Evolutionary conservation across 495 filamentous ascomycete species (phyloP).

Genomic region (Hyaloscypha hepaticicola): DNA sequence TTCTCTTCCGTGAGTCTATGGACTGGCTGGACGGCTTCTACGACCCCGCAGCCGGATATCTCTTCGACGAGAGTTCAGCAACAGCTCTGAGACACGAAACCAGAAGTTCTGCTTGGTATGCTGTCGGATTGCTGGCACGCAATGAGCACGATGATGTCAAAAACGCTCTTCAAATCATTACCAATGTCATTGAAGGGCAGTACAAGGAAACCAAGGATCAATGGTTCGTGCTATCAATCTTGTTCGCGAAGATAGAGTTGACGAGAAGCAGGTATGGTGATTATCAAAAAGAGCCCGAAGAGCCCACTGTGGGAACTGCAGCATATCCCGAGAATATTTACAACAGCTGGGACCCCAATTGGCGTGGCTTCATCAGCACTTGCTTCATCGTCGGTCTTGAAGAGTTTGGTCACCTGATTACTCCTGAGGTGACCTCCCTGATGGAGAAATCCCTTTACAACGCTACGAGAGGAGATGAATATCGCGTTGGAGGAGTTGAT

Average conservation of each 20-base stretch:
- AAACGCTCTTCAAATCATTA: constrained; percentile 39
- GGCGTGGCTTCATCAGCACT: constrained; percentile 44
- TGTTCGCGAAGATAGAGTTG: background rate
- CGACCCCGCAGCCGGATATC: constrained; percentile 29
- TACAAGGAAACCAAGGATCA: constrained; percentile 37
- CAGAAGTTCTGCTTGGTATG: constrained; percentile 42
- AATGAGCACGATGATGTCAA: constrained; percentile 38
- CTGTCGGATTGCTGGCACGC: constrained; percentile 40
- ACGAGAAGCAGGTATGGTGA: constrained; percentile 34
- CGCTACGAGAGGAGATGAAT: constrained; percentile 40
- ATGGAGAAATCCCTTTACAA: constrained; percentile 39
- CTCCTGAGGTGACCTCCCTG: constrained; percentile 30
- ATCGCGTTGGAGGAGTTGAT: constrained; percentile 45
- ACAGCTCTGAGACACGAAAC: constrained; percentile 36
- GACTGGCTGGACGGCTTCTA: constrained; percentile 33
- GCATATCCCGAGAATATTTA: constrained; percentile 39
- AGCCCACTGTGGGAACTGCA: constrained; percentile 39
- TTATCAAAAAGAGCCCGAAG: constrained; percentile 41
- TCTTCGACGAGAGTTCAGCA: constrained; percentile 20
- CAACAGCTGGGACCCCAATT: constrained; percentile 45
- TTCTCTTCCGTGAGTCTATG: constrained; percentile 37
- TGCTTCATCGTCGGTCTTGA: constrained; percentile 41
- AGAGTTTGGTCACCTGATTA: constrained; percentile 39
- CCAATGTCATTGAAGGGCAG: constrained; percentile 41
- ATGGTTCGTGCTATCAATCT: constrained; percentile 21